Evolutionary conservation across 2,329 filamentous ascomycete genomes (phyloP).

Genomic region (Microcyclosporella mali): DNA sequence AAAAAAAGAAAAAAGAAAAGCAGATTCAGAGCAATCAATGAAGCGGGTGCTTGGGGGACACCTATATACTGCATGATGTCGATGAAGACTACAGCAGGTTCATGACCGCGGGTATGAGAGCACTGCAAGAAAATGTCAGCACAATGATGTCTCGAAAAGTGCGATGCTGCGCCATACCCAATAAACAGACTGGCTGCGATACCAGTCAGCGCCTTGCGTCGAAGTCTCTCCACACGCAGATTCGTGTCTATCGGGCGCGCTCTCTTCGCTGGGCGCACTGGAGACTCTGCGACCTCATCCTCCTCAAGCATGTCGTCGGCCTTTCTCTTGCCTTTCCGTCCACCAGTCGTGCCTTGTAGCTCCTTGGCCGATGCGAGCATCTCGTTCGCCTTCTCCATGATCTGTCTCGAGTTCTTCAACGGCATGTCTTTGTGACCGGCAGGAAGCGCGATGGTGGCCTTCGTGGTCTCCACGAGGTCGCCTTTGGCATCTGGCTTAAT

Average conservation of each 20-base stretch:
- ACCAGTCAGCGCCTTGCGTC: slow-evolving; percentile 77
- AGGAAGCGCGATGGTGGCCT: slow-evolving; percentile 71
- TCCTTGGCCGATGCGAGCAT: slow-evolving; percentile 70
- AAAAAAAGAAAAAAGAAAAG: slow-evolving; percentile 5
- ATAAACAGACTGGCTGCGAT: slow-evolving; percentile 80
- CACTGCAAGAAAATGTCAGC: slow-evolving; percentile 11
- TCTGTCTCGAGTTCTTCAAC: slow-evolving; percentile 63
- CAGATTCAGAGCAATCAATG: not conserved
- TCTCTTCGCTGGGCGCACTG: slow-evolving; percentile 55
- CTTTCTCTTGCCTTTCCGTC: slow-evolving; percentile 60
- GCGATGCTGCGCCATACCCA: slow-evolving; percentile 59
- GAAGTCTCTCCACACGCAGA: slow-evolving; percentile 76
- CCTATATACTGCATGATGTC: not conserved
- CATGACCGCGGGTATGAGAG: slow-evolving; percentile 25
- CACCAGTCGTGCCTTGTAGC: slow-evolving; percentile 24
- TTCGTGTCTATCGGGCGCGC: slow-evolving; percentile 69
- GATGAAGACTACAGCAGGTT: not conserved
- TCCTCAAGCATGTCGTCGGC: slow-evolving; percentile 59
- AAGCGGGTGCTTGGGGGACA: not conserved
- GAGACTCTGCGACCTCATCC: slow-evolving; percentile 46
- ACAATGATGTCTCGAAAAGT: no score
- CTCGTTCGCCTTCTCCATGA: slow-evolving; percentile 76
- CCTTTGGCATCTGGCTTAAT: slow-evolving; percentile 45
- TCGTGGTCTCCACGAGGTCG: slow-evolving; percentile 65
- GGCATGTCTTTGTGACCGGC: slow-evolving; percentile 60